Percentiles rank a stretch among this genome's conserved stretches.
Conservation (phyloP, 345 rosid genomes). For the Limnanthes douglasii region DNA sequence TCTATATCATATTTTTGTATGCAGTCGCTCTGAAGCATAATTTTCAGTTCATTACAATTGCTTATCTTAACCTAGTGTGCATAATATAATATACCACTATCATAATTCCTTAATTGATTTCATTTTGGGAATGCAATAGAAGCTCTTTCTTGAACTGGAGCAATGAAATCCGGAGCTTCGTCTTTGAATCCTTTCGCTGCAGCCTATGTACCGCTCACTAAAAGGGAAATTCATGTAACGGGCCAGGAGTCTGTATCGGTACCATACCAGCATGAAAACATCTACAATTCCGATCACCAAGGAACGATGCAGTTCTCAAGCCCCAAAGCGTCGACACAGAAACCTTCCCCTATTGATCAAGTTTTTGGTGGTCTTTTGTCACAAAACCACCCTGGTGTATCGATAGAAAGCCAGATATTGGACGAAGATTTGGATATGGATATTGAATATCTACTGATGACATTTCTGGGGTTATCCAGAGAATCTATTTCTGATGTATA, state of each 20-base stretch:
- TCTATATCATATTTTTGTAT: no score
- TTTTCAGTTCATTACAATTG: no score
- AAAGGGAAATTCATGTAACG: constrained; percentile 23
- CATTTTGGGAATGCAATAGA: no score
- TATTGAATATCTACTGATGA: constrained; percentile 46
- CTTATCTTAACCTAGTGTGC: no score
- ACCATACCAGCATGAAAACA: constrained; percentile 16
- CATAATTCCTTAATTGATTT: no score
- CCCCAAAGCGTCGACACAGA: constrained; percentile 14
- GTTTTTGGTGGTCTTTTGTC: no score
- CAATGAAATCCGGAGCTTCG: constrained; percentile 54
- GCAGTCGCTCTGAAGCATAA: no score
- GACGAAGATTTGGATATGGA: constrained; percentile 63
- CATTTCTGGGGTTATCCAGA: constrained; percentile 50
- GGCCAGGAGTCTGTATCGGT: constrained; percentile 18
- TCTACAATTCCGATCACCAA: constrained; percentile 12
- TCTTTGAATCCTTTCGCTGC: constrained; percentile 68
- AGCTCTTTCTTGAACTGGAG: no score
- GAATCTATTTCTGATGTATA: constrained; percentile 66
- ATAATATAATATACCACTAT: no score
- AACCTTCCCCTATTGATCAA: constrained; percentile 16
- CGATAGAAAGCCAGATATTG: constrained; percentile 22
- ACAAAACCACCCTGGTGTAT: no score
- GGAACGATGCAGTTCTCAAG: constrained; percentile 8
- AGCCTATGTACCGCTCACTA: constrained; percentile 56